Evolutionary conservation across 805 yeast species (phyloP), one percentile per base, ranked within the genome.

Genomic region (Candida wancherniae): DNA sequence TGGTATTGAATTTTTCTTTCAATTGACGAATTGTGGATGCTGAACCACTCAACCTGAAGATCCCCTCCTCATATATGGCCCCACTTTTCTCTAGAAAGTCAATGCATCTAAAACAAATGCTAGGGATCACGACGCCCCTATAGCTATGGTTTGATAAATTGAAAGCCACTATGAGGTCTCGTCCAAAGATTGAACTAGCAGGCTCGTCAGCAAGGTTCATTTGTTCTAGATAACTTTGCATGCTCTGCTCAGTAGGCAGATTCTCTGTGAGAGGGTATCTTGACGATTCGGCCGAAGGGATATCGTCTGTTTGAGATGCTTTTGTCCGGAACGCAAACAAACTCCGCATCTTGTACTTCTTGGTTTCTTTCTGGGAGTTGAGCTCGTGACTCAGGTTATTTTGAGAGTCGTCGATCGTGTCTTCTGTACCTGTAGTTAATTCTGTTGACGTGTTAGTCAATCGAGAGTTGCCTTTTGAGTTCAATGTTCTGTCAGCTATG

Each of bases 1-100:
- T 66, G 9, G 53, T 64, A 51, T 87, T 84, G 61, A 83, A 90
- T 27, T 61, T 66, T 27, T 75, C 84, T 47, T 80, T 84, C 36
- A 84, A 67, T 23, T 67, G 73, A 41, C 79, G 75, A 22, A 84
- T 85, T 31, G 80, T 69, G 1, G 86, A 71, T 34, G 87, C 82
- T 21, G 94, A 84, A 4, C 97, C 97, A 57, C 88, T 84, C 35
- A 87, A 63, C 39, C 98, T 69, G 63, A 92, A 92, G 3, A 90
- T 74, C 8, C 98, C 98, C 49, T 87, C 95, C 54, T 85, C 92
- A 39, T 73, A 73, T n/a, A 80, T 64, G 0, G 94, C 95, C 14
- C 80, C 76, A 15, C 78, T 71, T 22, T 65, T 69, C 29, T 70
- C 68, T 29, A 90, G 63, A 43, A 71, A 84, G 34, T 75, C 81